Conservation (phyloP, 352 stramenopile species). For the Globisporangium takayamanum region DNA sequence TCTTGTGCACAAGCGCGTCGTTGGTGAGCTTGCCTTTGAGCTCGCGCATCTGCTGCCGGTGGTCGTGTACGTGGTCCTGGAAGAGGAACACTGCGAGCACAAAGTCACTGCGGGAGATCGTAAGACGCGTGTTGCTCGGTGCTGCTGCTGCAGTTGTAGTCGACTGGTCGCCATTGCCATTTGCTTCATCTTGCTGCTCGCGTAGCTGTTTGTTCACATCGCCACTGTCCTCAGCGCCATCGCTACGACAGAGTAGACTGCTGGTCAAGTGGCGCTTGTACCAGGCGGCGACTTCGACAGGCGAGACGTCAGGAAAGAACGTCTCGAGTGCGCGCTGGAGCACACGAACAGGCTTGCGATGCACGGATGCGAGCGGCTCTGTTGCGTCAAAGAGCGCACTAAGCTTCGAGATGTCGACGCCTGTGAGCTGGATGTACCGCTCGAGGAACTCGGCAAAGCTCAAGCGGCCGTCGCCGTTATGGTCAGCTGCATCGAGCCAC, state of each 20-base stretch:
- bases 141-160: not conserved
- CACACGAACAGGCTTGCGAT: slow-evolving; percentile 26
- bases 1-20: slow-evolving; percentile 43
- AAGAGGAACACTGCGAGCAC: slow-evolving; percentile 53
- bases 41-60: slow-evolving; percentile 15
- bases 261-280: slow-evolving; percentile 20
- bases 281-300: slow-evolving; percentile 27
- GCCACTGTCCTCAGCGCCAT: slow-evolving; percentile 1
- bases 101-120: slow-evolving; percentile 52
- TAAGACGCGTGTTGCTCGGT: not conserved
- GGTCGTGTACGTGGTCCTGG: slow-evolving; percentile 18
- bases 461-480: slow-evolving; percentile 25
- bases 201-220: not conserved
- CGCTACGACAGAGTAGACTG: slow-evolving; percentile 4
- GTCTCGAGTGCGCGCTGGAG: slow-evolving; percentile 21
- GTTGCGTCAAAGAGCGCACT: slow-evolving; percentile 30
- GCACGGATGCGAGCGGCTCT: slow-evolving; percentile 26
- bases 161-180: not conserved
- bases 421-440: slow-evolving; percentile 46
- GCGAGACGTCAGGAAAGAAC: slow-evolving; percentile 21
- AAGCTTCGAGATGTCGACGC: slow-evolving; percentile 27
- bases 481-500: slow-evolving; percentile 33
- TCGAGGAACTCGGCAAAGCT: slow-evolving; percentile 62
- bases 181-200: not conserved
- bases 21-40: slow-evolving; percentile 30